phyloP scores from a whole-genome alignment of 2,329 filamentous ascomycete species.

The Monilinia polystroma region DNA sequence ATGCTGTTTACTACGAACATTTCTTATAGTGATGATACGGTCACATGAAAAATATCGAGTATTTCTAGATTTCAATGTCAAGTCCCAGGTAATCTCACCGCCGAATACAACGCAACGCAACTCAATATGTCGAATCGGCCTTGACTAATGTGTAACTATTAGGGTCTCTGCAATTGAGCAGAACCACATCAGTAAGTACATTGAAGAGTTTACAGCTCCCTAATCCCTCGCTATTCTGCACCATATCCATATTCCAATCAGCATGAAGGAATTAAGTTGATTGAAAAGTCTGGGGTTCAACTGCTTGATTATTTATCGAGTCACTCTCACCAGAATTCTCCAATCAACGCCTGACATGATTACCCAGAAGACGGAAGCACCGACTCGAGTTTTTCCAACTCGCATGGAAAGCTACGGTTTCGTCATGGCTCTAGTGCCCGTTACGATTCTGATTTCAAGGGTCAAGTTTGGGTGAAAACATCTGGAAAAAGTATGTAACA shows the following conservation, averaged over 20 bases:
- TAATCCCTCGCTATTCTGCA: neutral
- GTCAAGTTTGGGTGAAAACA: constrained; percentile 40
- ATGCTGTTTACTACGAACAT: constrained; percentile 11
- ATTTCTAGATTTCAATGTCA: constrained; percentile 13
- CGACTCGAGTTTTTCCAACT: constrained; percentile 5
- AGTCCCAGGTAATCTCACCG: constrained; percentile 20
- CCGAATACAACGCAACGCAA: neutral
- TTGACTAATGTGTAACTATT: neutral
- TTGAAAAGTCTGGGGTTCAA: neutral
- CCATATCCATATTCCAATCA: neutral
- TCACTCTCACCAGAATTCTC: neutral
- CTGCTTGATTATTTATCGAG: neutral
- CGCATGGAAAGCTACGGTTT: constrained; percentile 32
- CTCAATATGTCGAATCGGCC: neutral
- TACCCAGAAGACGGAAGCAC: constrained; percentile 9
- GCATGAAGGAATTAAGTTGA: neutral
- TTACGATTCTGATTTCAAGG: constrained; percentile 39
- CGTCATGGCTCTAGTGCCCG: constrained; percentile 41
- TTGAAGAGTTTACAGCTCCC: neutral
- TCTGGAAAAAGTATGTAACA: constrained; percentile 34
- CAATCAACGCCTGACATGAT: neutral
- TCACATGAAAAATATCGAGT: constrained; percentile 11
- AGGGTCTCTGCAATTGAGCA: constrained; percentile 21
- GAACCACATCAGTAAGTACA: constrained; percentile 14
- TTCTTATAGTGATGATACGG: constrained; percentile 13